Evolutionary conservation across 305 asterid species (phyloP), one percentile per base, ranked within the genome.

Genomic region (Andrographis paniculata): DNA sequence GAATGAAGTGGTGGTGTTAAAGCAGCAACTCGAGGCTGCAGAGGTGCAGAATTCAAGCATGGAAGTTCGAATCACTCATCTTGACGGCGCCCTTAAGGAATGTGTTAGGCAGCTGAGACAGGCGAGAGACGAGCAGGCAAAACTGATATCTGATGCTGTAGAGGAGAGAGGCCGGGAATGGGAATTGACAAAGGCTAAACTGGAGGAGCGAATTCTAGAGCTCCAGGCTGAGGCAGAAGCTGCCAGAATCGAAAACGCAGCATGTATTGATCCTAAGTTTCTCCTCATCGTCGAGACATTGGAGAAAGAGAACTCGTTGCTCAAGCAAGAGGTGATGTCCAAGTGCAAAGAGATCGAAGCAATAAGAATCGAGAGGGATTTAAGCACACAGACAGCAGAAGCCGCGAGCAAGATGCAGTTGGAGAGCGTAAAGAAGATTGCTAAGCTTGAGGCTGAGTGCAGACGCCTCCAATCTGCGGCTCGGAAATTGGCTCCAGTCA

Each of bases 301-400:
- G 35, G 82, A 82, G 79, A 79, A 69, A 47, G 87, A 81, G 60
- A 81, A 78, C 70, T 42, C 61, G 2, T 20, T 59, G 23, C 72
- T 81, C 50, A 74, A 78, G 67, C 70, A 55, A 49, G 82, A 75
- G 60, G 76, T 84, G 19, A 37, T 31, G 15, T 48, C 72, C 41
- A 62, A 36, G 16, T 59, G 59, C 6, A 80, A 76, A 60, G 84
- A 70, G 55, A 60, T 81, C 13, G 77, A 74, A 60, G 30, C 66
- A 36, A 67, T 60, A 56, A 72, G 65, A 4, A 33, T 70, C 6
- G 95, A 84, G 70, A 65, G 87, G 70, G 95, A 84, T 61, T 68
- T 81, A 59, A 78, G 84, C 69, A 78, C 79, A 33, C 75, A 65
- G 56, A 77, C 87, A 41, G 95, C 95, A 24, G 95, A 84, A 71